Evolutionary conservation across 2,329 filamentous ascomycete species (phyloP), one percentile per base, ranked within the genome.

Genomic region (Fusarium sp.): DNA sequence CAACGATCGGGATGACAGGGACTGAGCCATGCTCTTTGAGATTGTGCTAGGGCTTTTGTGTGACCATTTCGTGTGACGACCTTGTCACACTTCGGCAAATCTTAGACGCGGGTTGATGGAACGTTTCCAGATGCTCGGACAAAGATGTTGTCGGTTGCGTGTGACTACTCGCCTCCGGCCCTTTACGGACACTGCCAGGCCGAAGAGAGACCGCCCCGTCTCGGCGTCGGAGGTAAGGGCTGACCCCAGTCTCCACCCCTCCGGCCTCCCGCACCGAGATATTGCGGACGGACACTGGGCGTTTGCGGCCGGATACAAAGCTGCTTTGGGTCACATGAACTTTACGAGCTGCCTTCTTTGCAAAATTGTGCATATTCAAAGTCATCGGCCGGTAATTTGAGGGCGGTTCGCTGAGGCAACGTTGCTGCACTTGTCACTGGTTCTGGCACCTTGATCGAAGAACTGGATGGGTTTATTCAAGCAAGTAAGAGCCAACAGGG

Each of bases 121-220:
- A 75, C 66, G 67, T 64, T 75, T 71, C 73, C 66, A 75, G 73
- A 67, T 64, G 58, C 54, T 74, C 54, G 70, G 70, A 74, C 68
- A 62, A 23, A 67, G 59, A 44, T 35, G 32, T 40, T 40, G 42
- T 59, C 30, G 38, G 63, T 62, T 65, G 37, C 30, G 60, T 70
- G 66, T 41, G 49, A 70, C 66, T 57, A 27, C 52, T 72, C 55
- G 52, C 69, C 60, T 72, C 65, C 64, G 69, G 69, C 56, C 64
- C 66, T 65, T 72, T 72, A 52, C 49, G 56, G 69, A 46, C 60
- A 56, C 54, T 66, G 53, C 52, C 41, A 63, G 53, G 40, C 69
- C 69, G 69, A 72, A 60, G 65, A 66, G 59, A 45, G 57, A 69
- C 64, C 69, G 69, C 69, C 59, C 69, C 65, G 69, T 70, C 64